phyloP scores from a whole-genome alignment of 2,329 filamentous ascomycete genomes.

The Ceratocystis destructans region DNA sequence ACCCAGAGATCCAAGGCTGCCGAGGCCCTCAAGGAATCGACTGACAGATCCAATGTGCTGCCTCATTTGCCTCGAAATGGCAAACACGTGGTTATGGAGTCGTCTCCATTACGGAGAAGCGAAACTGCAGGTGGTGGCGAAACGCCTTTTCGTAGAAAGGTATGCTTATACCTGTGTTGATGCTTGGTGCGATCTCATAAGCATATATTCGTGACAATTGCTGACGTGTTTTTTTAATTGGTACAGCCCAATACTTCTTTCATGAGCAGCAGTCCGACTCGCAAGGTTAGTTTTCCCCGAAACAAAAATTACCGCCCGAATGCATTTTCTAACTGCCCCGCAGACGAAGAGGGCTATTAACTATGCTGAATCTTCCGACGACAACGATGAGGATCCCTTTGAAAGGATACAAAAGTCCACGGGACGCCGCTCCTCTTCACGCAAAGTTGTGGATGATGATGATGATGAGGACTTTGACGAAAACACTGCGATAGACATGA shows the following conservation, averaged over 20 bases:
- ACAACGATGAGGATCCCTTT: conserved; percentile 53
- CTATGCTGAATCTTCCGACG: conserved; percentile 76
- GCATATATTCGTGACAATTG: not conserved
- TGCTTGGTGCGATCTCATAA: not conserved
- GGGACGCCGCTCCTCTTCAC: conserved; percentile 32
- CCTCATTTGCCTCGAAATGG: conserved; percentile 23
- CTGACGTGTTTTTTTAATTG: not conserved
- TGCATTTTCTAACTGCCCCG: not conserved
- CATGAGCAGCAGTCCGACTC: conserved; percentile 56
- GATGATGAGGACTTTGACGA: conserved; percentile 58
- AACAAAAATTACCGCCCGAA: not conserved
- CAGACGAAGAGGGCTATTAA: conserved; percentile 48
- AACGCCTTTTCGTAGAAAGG: conserved; percentile 20
- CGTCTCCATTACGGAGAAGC: conserved; percentile 46
- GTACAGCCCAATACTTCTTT: conserved; percentile 27
- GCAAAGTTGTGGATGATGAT: conserved; percentile 50
- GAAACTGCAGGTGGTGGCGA: not conserved
- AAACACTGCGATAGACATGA: conserved; percentile 36
- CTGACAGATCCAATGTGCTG: conserved; percentile 29
- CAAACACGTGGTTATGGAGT: conserved; percentile 36
- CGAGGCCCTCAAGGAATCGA: conserved; percentile 28
- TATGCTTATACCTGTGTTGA: not conserved
- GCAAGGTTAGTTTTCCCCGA: conserved; percentile 45
- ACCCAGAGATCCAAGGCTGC: conserved; percentile 3
- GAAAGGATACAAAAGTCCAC: conserved; percentile 19